phyloP scores from a whole-genome alignment of 768 basidiomycete species.

The Termitomyces sp. region DNA sequence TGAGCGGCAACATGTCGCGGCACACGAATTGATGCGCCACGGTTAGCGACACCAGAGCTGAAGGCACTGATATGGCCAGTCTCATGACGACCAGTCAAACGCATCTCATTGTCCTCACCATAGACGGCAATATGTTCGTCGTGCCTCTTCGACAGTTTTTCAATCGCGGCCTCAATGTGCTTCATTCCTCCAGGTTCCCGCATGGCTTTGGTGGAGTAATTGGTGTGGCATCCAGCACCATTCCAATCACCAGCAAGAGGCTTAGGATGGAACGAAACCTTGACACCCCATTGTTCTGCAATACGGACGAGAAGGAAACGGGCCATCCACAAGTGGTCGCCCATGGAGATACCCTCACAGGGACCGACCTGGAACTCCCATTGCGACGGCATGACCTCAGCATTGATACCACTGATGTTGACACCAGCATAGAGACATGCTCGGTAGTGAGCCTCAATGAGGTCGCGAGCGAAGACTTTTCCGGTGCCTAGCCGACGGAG shows the following conservation, averaged over 20 bases:
- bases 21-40: conserved; percentile 95
- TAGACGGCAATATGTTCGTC: conserved; percentile 96
- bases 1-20: conserved; percentile 90
- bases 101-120: conserved; percentile 95
- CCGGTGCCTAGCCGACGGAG: conserved; percentile 62
- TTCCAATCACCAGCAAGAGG: conserved; percentile 98
- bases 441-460: conserved; percentile 98
- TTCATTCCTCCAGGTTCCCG: conserved; percentile 93
- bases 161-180: conserved; percentile 86
- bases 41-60: conserved; percentile 94
- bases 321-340: conserved; percentile 99
- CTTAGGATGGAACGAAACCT: conserved; percentile 99
- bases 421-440: conserved; percentile 92
- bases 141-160: conserved; percentile 88
- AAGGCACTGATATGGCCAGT: conserved; percentile 91
- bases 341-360: conserved; percentile 96
- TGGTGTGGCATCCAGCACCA: conserved; percentile 98
- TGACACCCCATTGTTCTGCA: conserved; percentile 96
- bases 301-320: conserved; percentile 94
- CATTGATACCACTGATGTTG: conserved; percentile 99
- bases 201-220: conserved; percentile 94
- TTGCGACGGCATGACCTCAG: conserved; percentile 99
- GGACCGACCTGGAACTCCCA: conserved; percentile 99
- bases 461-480: conserved; percentile 96
- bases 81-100: conserved; percentile 96